These are phyloP conservation scores for Tolypocladium guangdongense DNA, from an alignment of 2,329 filamentous ascomycete genomes.

Conservation along the genomic window DNA sequence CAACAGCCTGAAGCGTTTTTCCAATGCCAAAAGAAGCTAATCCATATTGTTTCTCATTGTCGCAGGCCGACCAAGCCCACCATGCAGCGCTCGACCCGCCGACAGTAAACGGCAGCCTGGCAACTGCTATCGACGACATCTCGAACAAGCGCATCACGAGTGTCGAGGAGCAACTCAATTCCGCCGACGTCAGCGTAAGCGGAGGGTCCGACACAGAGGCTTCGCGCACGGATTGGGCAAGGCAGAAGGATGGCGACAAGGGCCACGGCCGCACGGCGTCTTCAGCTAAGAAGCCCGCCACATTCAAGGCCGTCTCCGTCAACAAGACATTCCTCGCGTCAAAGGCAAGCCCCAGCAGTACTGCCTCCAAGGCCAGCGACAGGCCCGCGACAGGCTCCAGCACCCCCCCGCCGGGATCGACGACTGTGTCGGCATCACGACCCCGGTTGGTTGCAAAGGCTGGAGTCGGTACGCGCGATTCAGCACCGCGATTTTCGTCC, in stretches of 20 bases:
- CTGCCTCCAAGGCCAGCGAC: conserved; percentile 38
- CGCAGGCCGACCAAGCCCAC: conserved; percentile 26
- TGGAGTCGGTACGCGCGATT: conserved; percentile 47
- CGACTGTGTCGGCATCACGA: conserved; percentile 42
- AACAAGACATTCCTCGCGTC: conserved; percentile 76
- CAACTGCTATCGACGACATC: conserved; percentile 35
- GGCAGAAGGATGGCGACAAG: conserved; percentile 45
- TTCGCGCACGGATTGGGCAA: conserved; percentile 45
- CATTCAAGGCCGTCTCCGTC: conserved; percentile 77
- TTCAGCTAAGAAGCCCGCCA: conserved; percentile 60
- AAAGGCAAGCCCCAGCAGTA: conserved; percentile 41
- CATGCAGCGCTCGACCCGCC: conserved; percentile 34
- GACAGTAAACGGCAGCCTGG: conserved; percentile 35
- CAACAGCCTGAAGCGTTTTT: background rate
- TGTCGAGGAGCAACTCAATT: conserved; percentile 48
- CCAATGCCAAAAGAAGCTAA: conserved; percentile 12
- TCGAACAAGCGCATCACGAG: conserved; percentile 47
- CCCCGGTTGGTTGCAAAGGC: conserved; percentile 69
- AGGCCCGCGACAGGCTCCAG: conserved; percentile 36
- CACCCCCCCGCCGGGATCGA: conserved; percentile 33
- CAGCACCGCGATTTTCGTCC: conserved; percentile 29
- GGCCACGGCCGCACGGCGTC: conserved; percentile 48
- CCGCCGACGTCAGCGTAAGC: conserved; percentile 57
- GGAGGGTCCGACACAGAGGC: conserved; percentile 70
- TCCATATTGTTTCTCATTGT: conserved; percentile 3